Percentiles rank a stretch among this genome's conserved stretches.
Conservation (phyloP, 108 stramenopile species). For the Schizochytrium sp. region DNA sequence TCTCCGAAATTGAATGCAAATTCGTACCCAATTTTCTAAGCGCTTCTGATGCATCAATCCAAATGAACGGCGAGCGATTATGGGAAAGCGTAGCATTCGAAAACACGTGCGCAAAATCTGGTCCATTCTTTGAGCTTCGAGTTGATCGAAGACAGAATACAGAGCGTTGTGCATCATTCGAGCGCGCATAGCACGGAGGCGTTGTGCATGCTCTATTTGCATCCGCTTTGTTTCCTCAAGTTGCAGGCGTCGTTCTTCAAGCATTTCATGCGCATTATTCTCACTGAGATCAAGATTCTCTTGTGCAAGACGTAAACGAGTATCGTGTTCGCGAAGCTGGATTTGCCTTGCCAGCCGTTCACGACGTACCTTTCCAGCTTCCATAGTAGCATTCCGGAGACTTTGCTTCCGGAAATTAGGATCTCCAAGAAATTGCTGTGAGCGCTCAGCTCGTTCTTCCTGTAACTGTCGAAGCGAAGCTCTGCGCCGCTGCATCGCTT, state of each 20-base stretch:
- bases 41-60: conserved; percentile 37
- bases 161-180: conserved; percentile 47
- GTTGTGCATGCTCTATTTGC: conserved; percentile 31
- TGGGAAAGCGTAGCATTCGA: conserved; percentile 23
- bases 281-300: conserved; percentile 23
- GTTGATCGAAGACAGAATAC: conserved; percentile 38
- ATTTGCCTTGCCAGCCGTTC: not conserved
- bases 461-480: not conserved
- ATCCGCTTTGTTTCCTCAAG: conserved; percentile 48
- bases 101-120: conserved; percentile 31
- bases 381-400: not conserved
- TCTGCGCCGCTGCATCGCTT: not conserved
- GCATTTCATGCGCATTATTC: not conserved
- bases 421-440: not conserved
- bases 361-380: not conserved
- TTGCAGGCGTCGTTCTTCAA: not conserved
- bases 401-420: not conserved
- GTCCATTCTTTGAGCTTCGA: conserved; percentile 12
- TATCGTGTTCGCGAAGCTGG: conserved; percentile 13
- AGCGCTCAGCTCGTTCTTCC: not conserved
- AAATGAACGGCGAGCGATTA: conserved; percentile 42
- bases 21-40: conserved; percentile 31
- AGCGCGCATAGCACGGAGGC: conserved; percentile 28
- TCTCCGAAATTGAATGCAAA: conserved; percentile 20
- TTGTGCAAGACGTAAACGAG: not conserved